Conservation (phyloP, 2,329 filamentous ascomycete species). For the Clarireedia paspali region DNA sequence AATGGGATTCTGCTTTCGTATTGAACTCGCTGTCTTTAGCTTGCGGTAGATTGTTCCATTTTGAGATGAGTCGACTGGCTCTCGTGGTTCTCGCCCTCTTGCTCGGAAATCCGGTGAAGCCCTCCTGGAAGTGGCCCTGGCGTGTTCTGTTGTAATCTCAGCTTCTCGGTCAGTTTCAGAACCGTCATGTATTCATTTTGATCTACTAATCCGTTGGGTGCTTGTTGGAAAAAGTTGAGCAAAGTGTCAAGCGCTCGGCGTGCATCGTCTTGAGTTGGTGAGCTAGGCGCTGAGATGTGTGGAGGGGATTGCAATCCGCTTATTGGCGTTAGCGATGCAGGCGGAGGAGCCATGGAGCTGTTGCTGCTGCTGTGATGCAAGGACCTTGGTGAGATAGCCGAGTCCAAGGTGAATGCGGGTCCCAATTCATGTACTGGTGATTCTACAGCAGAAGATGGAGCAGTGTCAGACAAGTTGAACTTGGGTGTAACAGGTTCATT, state of each 20-base stretch:
- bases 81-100: conserved; percentile 22
- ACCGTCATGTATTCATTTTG: conserved; percentile 71
- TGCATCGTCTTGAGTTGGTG: conserved; percentile 79
- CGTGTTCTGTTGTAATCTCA: conserved; percentile 53
- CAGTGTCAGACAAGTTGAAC: conserved; percentile 32
- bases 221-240: conserved; percentile 70
- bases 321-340: conserved; percentile 31
- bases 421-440: conserved; percentile 42
- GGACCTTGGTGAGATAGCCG: conserved; percentile 35
- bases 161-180: conserved; percentile 76
- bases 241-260: conserved; percentile 74
- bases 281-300: conserved; percentile 48
- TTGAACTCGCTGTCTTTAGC: not conserved
- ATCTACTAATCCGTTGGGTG: conserved; percentile 59
- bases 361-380: conserved; percentile 46
- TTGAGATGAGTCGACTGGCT: conserved; percentile 15
- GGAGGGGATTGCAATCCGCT: conserved; percentile 35
- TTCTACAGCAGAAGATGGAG: conserved; percentile 38
- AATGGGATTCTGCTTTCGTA: not conserved
- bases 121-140: conserved; percentile 32
- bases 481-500: conserved; percentile 50
- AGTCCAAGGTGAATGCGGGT: conserved; percentile 29
- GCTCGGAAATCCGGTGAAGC: conserved; percentile 30
- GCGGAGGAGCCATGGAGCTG: conserved; percentile 37
- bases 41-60: conserved; percentile 28